Percentiles rank a stretch among this genome's conserved stretches.
These are phyloP conservation scores for Paramyrothecium roridum DNA, from an alignment of 2,329 filamentous ascomycete species.

Conservation along the genomic window DNA sequence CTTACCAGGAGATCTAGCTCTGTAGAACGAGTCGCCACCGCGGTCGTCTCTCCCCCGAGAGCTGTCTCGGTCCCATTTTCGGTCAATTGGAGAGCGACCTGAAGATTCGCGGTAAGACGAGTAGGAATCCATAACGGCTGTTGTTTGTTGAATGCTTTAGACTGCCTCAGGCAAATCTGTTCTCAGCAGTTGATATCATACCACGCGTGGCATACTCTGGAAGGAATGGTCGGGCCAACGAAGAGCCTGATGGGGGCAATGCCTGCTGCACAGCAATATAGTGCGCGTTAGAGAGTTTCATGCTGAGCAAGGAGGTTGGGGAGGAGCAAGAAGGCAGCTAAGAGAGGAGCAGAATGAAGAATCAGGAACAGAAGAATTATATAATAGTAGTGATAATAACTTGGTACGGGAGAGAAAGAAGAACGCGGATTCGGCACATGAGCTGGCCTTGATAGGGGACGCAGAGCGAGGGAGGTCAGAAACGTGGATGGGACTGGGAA, in stretches of 20 bases:
- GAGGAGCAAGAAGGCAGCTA: background rate
- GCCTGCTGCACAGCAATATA: background rate
- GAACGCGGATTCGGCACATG: background rate
- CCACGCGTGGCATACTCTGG: background rate
- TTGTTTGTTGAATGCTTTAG: constrained; percentile 4
- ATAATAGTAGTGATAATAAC: background rate
- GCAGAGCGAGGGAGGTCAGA: background rate
- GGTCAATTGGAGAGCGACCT: constrained; percentile 51
- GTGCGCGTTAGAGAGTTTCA: background rate
- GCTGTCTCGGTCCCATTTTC: constrained; percentile 53
- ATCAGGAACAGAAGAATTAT: too few species aligned
- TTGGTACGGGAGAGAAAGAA: background rate
- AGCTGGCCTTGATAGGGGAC: background rate
- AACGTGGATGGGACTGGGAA: constrained; percentile 3
- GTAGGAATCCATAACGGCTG: constrained; percentile 50
- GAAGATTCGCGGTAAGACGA: constrained; percentile 48
- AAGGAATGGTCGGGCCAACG: background rate
- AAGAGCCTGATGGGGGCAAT: background rate
- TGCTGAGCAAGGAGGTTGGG: background rate
- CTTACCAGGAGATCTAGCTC: constrained; percentile 69
- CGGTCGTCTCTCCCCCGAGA: constrained; percentile 48
- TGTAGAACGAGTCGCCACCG: constrained; percentile 56
- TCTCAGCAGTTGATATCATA: background rate
- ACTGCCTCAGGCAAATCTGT: background rate
- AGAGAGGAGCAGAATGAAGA: background rate